Evolutionary conservation across 2,329 filamentous ascomycete species (phyloP).

Genomic region (Delphinella strobiligena): DNA sequence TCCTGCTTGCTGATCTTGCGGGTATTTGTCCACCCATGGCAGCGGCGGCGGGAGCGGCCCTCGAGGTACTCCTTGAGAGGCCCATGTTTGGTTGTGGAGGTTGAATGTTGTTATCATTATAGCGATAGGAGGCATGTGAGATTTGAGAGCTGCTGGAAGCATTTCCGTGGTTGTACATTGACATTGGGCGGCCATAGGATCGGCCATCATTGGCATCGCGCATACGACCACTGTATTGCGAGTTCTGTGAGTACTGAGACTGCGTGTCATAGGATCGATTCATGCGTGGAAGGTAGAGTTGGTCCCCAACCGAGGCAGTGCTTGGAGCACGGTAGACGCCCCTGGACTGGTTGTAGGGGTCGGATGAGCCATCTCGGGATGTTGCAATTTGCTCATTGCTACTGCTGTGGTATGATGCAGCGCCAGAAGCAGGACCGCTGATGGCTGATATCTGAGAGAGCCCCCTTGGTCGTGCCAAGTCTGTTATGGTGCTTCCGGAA

Average conservation of each 20-base stretch:
- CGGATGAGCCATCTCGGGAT: not conserved
- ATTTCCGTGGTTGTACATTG: conserved; percentile 33
- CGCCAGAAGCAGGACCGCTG: not conserved
- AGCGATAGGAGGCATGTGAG: conserved; percentile 32
- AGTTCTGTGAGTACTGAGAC: conserved; percentile 8
- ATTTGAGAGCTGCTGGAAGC: conserved; percentile 32
- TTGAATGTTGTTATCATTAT: conserved; percentile 31
- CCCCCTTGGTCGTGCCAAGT: conserved; percentile 19
- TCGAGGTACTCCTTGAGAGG: conserved; percentile 50
- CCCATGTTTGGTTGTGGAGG: conserved; percentile 31
- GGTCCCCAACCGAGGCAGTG: conserved; percentile 5
- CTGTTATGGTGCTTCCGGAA: conserved; percentile 27
- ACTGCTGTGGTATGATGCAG: no score
- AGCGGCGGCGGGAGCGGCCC: conserved; percentile 45
- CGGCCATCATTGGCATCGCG: conserved; percentile 14
- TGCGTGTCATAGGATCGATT: conserved; percentile 7
- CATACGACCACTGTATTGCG: conserved; percentile 6
- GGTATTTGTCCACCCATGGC: conserved; percentile 47
- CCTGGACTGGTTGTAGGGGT: conserved; percentile 3
- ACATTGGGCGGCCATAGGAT: conserved; percentile 5
- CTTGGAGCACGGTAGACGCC: conserved; percentile 2
- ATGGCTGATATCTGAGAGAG: conserved; percentile 16
- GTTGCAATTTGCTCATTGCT: no score
- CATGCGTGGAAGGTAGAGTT: conserved; percentile 2
- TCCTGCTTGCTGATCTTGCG: conserved; percentile 56